These are phyloP conservation scores for Trichopus zeylanicus DNA, from an alignment of 116 monocot species.

Conservation along the genomic window DNA sequence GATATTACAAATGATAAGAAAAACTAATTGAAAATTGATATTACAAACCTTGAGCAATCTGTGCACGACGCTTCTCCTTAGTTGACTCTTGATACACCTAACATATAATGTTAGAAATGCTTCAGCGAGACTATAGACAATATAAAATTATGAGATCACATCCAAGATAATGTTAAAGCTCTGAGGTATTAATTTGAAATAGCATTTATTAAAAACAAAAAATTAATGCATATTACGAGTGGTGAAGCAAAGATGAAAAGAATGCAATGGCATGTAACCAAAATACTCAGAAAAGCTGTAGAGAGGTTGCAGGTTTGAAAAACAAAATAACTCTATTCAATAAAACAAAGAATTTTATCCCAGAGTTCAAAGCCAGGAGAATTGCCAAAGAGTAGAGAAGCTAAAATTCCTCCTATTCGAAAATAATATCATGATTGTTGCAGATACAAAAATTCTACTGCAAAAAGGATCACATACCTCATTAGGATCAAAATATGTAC, in stretches of 20 bases:
- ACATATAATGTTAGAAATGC: conserved; percentile 1
- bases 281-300: no score
- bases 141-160: background rate
- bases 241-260: no score
- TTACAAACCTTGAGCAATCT: conserved; percentile 90
- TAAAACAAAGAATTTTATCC: background rate
- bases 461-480: conserved; percentile 40
- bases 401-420: background rate
- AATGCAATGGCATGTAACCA: no score
- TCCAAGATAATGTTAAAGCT: background rate
- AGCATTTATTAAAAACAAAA: background rate
- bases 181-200: background rate
- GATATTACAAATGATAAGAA: background rate
- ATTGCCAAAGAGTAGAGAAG: background rate
- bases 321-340: no score
- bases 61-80: conserved; percentile 89
- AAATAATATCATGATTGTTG: background rate
- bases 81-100: conserved; percentile 95
- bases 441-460: background rate
- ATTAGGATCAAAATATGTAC: conserved; percentile 94
- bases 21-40: background rate
- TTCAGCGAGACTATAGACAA: background rate
- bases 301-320: no score
- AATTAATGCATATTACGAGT: no score
- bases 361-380: background rate